Base-by-base conservation (phyloP, 345 rosid genomes). In the Arabis alpina region DNA sequence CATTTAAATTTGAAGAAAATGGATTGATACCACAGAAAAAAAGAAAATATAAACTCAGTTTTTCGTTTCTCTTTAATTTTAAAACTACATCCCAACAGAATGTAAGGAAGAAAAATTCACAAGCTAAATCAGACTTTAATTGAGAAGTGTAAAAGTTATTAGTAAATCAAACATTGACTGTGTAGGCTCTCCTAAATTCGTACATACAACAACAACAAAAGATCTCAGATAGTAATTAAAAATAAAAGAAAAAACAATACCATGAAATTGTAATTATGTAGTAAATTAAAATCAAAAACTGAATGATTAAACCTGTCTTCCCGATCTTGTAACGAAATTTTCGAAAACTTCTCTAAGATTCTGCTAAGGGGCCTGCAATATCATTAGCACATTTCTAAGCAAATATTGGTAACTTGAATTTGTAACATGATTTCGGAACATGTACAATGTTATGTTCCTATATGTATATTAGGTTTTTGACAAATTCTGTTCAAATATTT, bases 131-230 rank as follows among this genome's bases (percentile, higher is more conserved):
- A n/a, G n/a, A n/a, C n/a, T n/a, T n/a, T n/a, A n/a, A n/a, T n/a
- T n/a, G n/a, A n/a, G n/a, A n/a, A 42, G 37, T 23, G 30, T 30
- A n/a, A n/a, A n/a, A n/a, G n/a, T n/a, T n/a, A n/a, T n/a, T n/a
- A n/a, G n/a, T n/a, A n/a, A n/a, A 57, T 14, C 66, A 37, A 30
- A 74, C 77, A 62, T 74, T 44, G 24, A 8, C 43, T 51, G 77
- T 74, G 42, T 66, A 59, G 3, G 15, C 27, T 13, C 36, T 60
- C 61, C 77, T 66, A 24, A 14, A 43, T 6, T 25, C 5, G 10
- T 25, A 12, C 57, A 72, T 47, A 64, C 25, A 47, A 1, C 36
- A 32, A 37, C n/a, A 12, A 39, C 45, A 54, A 64, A 54, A 64
- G 0, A 54, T 11, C 9, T 1, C 23, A 43, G 0, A 13, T 10